Evolutionary conservation across 1,284 basidiomycete species (phyloP).

Genomic region (Anthracocystis walkeri): DNA sequence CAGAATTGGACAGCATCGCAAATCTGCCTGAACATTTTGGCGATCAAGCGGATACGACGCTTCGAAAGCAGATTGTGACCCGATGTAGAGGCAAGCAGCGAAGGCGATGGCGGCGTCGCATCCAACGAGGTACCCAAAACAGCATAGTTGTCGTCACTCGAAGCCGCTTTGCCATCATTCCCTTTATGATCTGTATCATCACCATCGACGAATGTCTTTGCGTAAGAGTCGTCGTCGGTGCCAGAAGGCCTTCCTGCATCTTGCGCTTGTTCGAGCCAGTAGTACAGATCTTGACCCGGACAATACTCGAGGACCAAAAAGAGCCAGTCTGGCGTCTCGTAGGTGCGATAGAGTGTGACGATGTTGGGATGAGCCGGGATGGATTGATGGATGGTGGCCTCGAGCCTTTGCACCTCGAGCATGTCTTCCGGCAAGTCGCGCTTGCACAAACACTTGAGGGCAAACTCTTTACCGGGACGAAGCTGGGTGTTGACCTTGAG

Average conservation of each 20-base stretch:
- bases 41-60: constrained; percentile 87
- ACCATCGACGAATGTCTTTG: constrained; percentile 8
- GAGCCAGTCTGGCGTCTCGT: constrained; percentile 81
- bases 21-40: constrained; percentile 98
- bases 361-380: constrained; percentile 92
- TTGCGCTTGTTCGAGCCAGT: constrained; percentile 82
- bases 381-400: constrained; percentile 92
- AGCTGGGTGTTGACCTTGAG: constrained; percentile 38
- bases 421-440: constrained; percentile 63
- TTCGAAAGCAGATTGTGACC: constrained; percentile 85
- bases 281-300: constrained; percentile 89
- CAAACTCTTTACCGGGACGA: constrained; percentile 77
- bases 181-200: constrained; percentile 5
- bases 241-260: constrained; percentile 58
- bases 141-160: constrained; percentile 19
- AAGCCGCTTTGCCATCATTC: not conserved
- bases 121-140: constrained; percentile 40
- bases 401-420: constrained; percentile 66
- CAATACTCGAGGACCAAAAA: constrained; percentile 90
- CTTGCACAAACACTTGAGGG: constrained; percentile 92
- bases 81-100: constrained; percentile 81
- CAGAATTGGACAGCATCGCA: constrained; percentile 97
- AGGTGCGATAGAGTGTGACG: constrained; percentile 81
- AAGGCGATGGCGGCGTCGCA: constrained; percentile 83
- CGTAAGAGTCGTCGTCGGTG: constrained; percentile 8